Base-by-base conservation (phyloP, 2,329 filamentous ascomycete genomes). In the Pseudogymnoascus sp. region DNA sequence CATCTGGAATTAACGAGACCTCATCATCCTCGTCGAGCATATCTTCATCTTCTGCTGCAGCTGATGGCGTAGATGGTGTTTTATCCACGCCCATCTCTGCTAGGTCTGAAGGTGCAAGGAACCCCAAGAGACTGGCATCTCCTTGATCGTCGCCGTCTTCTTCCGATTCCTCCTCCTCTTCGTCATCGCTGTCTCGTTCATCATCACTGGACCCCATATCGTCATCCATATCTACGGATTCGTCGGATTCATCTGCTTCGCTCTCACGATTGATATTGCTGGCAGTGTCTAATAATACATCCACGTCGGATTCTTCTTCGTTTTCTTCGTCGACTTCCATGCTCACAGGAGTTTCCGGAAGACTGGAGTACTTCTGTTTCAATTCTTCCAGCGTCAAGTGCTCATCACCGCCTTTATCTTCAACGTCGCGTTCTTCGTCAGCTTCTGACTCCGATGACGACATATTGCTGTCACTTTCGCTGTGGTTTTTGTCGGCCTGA, bases 191-290 rank as follows among this genome's bases (percentile, higher is more conserved):
- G 16, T 80, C 78, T 71, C 78, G 77, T 50, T 71, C 69, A 59
- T 73, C 71, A 28, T 87, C 84, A 28, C 81, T 84, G 2, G 84
- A 85, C 2, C 83, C 84, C 67, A 86, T 75, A 63, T 88, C 85
- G 64, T 88, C 85, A 66, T 88, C 85, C 85, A 89, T 89, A 68
- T 87, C 84, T 22, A 88, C 77, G 1, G 86, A 88, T 70, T 88
- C 85, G 66, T 89, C 86, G 46, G 81, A 85, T 7, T 85, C 84
- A 46, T 79, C 78, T 43, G 74, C 68, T 5, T 73, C 73, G 24
- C 66, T 64, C 24, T 67, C 68, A 10, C 50, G n/a, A 10, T 56
- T 56, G 59, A 67, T 66, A 62, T 75, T 72, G 10, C 69, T 61
- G 40, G 66, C 68, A 31, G 65, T 53, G 26, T 68, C 68, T 22